Evolutionary conservation across 441 rosid genomes (phyloP).

Genomic region (Kokia cookei): DNA sequence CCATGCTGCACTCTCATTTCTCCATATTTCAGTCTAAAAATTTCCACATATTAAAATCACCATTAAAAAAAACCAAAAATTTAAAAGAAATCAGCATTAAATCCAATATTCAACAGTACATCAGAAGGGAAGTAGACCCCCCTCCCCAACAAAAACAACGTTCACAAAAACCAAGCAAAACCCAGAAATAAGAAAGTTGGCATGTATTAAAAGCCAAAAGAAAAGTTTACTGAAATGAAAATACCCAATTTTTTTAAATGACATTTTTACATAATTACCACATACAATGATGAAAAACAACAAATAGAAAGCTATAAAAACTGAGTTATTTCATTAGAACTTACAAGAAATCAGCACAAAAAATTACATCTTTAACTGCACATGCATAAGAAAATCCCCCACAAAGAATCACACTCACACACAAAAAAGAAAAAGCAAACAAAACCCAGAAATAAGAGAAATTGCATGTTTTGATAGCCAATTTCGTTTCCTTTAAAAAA

Average conservation of each 20-base stretch:
- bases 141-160: background rate
- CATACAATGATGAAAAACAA: background rate
- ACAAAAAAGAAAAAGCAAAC: background rate
- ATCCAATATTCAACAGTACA: background rate
- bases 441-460: background rate
- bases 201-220: background rate
- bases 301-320: background rate
- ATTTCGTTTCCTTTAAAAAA: too few species aligned
- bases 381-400: background rate
- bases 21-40: conserved; percentile 64
- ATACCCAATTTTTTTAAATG: background rate
- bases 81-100: background rate
- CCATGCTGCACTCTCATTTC: conserved; percentile 76
- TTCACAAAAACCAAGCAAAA: background rate
- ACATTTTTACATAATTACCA: background rate
- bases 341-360: background rate
- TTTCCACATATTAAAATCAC: conserved; percentile 14
- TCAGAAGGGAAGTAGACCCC: background rate
- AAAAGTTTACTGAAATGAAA: background rate
- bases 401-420: background rate
- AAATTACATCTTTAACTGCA: background rate
- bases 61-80: background rate
- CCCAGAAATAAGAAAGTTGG: background rate
- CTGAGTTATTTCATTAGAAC: background rate
- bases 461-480: background rate